phyloP scores from a whole-genome alignment of 768 basidiomycete species.

The Boletus reticuloceps region DNA sequence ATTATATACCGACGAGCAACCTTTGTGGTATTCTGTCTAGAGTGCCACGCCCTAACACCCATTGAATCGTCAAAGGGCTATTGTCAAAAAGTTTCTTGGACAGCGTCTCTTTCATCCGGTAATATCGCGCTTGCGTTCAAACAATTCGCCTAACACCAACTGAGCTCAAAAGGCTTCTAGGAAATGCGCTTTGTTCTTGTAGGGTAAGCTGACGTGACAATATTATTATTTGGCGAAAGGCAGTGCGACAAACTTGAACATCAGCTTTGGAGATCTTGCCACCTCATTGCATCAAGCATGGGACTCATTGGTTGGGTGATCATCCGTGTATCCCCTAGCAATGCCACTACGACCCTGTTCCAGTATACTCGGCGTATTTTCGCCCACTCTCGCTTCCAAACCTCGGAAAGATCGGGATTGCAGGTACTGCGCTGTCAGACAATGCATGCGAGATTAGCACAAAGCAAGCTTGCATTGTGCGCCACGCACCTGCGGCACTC shows the following conservation, averaged over 20 bases:
- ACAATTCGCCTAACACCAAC: neutral
- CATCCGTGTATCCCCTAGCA: constrained; percentile 79
- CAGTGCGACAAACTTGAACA: neutral
- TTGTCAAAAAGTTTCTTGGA: neutral
- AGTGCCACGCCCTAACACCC: neutral
- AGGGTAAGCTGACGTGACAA: neutral
- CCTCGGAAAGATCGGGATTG: constrained; percentile 76
- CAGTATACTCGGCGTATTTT: constrained; percentile 75
- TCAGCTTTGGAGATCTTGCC: neutral
- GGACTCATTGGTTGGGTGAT: constrained; percentile 17
- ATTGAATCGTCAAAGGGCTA: neutral
- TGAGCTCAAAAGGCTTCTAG: neutral
- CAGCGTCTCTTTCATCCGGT: no score
- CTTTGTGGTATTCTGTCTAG: no score
- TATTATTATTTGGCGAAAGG: neutral
- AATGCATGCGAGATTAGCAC: constrained; percentile 7
- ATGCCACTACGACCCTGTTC: constrained; percentile 92
- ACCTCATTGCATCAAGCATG: neutral
- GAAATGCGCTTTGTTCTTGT: no score
- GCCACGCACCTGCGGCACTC: constrained; percentile 64
- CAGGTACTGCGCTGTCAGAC: constrained; percentile 60
- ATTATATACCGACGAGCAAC: neutral
- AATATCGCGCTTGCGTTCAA: no score
- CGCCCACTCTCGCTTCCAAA: constrained; percentile 71
- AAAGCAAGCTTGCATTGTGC: constrained; percentile 14